phyloP scores from a whole-genome alignment of 768 basidiomycete species.

The Tricholoma sp. region DNA sequence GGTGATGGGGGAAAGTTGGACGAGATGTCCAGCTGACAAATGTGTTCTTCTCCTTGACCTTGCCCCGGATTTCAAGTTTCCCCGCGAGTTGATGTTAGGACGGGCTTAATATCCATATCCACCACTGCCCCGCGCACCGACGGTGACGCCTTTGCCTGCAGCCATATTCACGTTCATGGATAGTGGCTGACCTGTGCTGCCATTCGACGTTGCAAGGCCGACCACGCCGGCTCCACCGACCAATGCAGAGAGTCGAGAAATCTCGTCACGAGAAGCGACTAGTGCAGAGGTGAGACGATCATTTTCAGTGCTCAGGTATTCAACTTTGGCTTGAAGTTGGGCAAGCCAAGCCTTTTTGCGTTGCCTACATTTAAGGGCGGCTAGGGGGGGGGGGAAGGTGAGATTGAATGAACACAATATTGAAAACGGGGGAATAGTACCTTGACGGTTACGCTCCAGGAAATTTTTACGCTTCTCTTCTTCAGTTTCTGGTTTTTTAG shows the following conservation, averaged over 20 bases:
- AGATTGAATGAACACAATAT: conserved; percentile 3
- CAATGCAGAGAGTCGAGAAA: conserved; percentile 72
- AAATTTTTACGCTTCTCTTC: conserved; percentile 98
- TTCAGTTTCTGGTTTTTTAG: conserved; percentile 90
- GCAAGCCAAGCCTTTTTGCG: conserved; percentile 98
- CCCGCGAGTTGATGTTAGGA: not conserved
- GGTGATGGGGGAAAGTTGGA: not conserved
- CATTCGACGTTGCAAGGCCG: conserved; percentile 21
- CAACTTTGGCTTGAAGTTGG: conserved; percentile 90
- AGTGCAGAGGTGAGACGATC: conserved; percentile 87
- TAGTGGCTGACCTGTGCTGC: conserved; percentile 35
- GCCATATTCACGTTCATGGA: conserved; percentile 41
- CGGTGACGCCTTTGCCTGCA: conserved; percentile 23
- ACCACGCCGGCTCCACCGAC: conserved; percentile 63
- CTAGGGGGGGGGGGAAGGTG: conserved; percentile 33
- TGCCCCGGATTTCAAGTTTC: not conserved
- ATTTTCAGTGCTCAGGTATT: conserved; percentile 89
- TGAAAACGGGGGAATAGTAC: conserved; percentile 33
- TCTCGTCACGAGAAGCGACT: conserved; percentile 86
- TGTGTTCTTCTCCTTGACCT: not conserved
- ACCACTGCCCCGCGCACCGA: conserved; percentile 28
- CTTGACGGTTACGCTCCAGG: conserved; percentile 95
- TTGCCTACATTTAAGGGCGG: conserved; percentile 97
- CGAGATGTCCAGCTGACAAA: not conserved
- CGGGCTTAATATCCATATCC: conserved; percentile 34